Evolutionary conservation across 306 rosid species (phyloP).

Genomic region (Morella rubra): DNA sequence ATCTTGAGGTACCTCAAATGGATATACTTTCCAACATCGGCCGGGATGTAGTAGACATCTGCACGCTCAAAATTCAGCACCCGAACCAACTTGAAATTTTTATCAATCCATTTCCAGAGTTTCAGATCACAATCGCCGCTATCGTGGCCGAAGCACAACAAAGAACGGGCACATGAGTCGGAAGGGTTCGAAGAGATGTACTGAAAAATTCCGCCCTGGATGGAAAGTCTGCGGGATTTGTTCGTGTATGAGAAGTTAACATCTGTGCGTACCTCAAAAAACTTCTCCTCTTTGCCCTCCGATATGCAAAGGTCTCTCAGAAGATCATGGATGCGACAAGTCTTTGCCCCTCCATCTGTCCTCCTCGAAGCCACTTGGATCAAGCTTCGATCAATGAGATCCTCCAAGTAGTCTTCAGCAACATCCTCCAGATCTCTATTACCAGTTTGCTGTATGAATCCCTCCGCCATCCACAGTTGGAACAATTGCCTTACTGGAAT

Average conservation of each 20-base stretch:
- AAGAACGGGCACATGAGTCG: not conserved
- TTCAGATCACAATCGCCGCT: not conserved
- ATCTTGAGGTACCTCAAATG: conserved; percentile 16
- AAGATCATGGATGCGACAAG: conserved; percentile 15
- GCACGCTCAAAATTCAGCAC: not conserved
- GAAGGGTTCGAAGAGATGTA: not conserved
- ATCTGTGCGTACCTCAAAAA: not conserved
- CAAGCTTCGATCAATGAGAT: conserved; percentile 11
- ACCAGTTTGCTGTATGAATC: not conserved
- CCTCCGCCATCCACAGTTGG: conserved; percentile 24
- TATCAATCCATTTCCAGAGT: not conserved
- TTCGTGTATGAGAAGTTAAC: not conserved
- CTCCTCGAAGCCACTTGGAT: not conserved
- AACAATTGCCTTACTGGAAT: conserved; percentile 13
- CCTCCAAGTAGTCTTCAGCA: not conserved
- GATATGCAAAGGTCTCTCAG: not conserved
- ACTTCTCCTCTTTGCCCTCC: not conserved
- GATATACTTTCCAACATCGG: not conserved
- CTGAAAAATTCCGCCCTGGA: not conserved
- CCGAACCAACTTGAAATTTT: not conserved
- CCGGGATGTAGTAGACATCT: not conserved
- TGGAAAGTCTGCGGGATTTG: conserved; percentile 6
- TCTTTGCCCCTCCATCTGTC: conserved; percentile 8
- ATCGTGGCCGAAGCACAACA: not conserved
- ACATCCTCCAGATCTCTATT: not conserved